A percentile compares a stretch with the other conserved stretches of the same genome.
phyloP scores from a whole-genome alignment of 2,329 filamentous ascomycete species.

The Nemania sp. region DNA sequence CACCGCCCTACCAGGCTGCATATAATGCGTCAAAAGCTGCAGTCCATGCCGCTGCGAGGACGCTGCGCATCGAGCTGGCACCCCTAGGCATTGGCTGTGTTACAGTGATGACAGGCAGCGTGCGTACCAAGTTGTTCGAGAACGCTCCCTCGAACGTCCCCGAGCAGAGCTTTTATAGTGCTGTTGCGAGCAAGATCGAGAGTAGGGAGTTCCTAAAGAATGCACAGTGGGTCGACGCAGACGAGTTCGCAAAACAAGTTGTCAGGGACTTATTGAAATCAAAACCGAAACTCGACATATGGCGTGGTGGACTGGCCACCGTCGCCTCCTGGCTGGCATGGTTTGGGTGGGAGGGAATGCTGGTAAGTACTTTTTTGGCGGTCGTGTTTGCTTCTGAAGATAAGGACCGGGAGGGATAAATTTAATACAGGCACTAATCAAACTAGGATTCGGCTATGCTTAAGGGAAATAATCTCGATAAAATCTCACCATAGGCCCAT shows the following conservation, averaged over 20 bases:
- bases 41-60: constrained; percentile 42
- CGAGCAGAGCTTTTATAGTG: constrained; percentile 47
- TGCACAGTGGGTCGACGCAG: constrained; percentile 44
- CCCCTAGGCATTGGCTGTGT: constrained; percentile 51
- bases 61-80: constrained; percentile 50
- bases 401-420: background rate
- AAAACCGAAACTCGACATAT: constrained; percentile 46
- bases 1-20: constrained; percentile 48
- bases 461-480: constrained; percentile 41
- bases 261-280: constrained; percentile 47
- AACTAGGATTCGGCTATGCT: constrained; percentile 42
- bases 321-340: constrained; percentile 47
- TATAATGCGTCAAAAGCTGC: constrained; percentile 52
- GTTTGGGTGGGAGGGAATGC: constrained; percentile 51
- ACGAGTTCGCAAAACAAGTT: constrained; percentile 48
- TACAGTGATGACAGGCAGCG: constrained; percentile 49
- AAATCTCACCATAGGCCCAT: constrained; percentile 26
- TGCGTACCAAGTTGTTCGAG: constrained; percentile 47
- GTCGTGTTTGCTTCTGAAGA: background rate
- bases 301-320: constrained; percentile 47
- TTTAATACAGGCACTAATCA: constrained; percentile 21
- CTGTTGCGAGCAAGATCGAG: constrained; percentile 46
- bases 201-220: constrained; percentile 45
- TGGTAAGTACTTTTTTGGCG: constrained; percentile 43
- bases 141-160: constrained; percentile 47